These are phyloP conservation scores for Iris pallida DNA, from an alignment of 116 monocot genomes.

Conservation along the genomic window DNA sequence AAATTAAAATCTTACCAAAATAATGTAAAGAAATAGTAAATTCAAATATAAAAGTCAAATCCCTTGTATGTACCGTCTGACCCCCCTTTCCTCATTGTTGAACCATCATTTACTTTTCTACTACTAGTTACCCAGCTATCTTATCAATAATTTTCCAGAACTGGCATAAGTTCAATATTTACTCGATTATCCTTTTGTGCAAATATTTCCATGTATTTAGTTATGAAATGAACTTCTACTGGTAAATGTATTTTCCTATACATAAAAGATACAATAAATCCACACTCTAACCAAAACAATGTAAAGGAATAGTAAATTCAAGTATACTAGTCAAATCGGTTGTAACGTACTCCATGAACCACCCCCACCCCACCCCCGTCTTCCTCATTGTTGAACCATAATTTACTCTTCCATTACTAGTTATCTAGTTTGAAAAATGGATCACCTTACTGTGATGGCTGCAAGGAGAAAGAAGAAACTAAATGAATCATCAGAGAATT, in stretches of 20 bases:
- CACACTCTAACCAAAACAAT: not conserved
- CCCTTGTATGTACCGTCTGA: not conserved
- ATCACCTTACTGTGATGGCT: no score
- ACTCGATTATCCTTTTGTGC: not conserved
- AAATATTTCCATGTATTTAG: not conserved
- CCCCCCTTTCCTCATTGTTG: not conserved
- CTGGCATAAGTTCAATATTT: not conserved
- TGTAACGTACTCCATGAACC: not conserved
- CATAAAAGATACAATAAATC: no score
- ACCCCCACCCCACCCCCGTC: no score
- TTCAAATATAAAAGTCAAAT: not conserved
- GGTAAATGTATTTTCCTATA: not conserved
- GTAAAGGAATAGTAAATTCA: not conserved
- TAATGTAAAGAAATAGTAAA: not conserved
- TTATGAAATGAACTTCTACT: not conserved
- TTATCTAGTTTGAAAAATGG: no score
- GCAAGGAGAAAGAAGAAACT: no score
- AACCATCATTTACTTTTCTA: not conserved
- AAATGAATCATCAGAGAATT: no score
- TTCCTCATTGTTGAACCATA: no score
- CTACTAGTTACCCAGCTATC: slow-evolving; percentile 83
- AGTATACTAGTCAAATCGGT: not conserved
- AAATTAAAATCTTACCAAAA: not conserved
- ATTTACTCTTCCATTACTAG: not conserved
- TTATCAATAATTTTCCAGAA: not conserved